Evolutionary conservation across 2,329 filamentous ascomycete species (phyloP).

Genomic region (Annulohypoxylon truncatum): DNA sequence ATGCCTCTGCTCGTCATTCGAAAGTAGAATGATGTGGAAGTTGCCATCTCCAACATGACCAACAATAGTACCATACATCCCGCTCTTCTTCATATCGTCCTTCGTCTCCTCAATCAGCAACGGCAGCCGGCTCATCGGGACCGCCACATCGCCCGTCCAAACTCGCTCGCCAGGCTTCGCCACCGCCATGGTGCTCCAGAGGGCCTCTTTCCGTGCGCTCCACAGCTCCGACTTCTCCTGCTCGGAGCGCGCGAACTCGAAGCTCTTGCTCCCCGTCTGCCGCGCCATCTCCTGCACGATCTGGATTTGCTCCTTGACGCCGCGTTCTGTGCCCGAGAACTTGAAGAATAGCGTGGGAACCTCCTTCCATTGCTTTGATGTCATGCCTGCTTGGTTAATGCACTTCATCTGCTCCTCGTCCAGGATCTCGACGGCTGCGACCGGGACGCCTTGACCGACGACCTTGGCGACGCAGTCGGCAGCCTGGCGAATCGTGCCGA

Average conservation of each 20-base stretch:
- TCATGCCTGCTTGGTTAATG: slow-evolving; percentile 67
- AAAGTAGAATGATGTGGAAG: slow-evolving; percentile 74
- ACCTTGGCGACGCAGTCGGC: slow-evolving; percentile 78
- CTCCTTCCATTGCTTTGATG: slow-evolving; percentile 69
- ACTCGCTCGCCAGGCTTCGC: slow-evolving; percentile 75
- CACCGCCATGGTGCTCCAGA: slow-evolving; percentile 82
- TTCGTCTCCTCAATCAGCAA: slow-evolving; percentile 84
- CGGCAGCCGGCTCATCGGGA: slow-evolving; percentile 79
- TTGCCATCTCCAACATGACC: slow-evolving; percentile 82
- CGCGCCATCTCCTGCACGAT: slow-evolving; percentile 50
- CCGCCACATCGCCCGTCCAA: slow-evolving; percentile 89
- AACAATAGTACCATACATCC: slow-evolving; percentile 72
- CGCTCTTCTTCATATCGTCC: slow-evolving; percentile 66
- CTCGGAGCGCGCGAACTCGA: slow-evolving; percentile 79
- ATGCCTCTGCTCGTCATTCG: slow-evolving; percentile 73
- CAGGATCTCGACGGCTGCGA: slow-evolving; percentile 82
- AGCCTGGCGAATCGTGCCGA: slow-evolving; percentile 65
- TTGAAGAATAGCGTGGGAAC: slow-evolving; percentile 78
- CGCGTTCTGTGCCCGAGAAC: slow-evolving; percentile 71
- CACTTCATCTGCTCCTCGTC: slow-evolving; percentile 81
- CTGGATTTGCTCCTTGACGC: slow-evolving; percentile 81
- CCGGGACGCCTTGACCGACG: slow-evolving; percentile 77
- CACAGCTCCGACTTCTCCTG: slow-evolving; percentile 82
- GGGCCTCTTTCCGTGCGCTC: slow-evolving; percentile 84
- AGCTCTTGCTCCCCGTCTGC: slow-evolving; percentile 70